phyloP scores from a whole-genome alignment of 1,284 basidiomycete genomes.

The Tranzscheliella williamsii region DNA sequence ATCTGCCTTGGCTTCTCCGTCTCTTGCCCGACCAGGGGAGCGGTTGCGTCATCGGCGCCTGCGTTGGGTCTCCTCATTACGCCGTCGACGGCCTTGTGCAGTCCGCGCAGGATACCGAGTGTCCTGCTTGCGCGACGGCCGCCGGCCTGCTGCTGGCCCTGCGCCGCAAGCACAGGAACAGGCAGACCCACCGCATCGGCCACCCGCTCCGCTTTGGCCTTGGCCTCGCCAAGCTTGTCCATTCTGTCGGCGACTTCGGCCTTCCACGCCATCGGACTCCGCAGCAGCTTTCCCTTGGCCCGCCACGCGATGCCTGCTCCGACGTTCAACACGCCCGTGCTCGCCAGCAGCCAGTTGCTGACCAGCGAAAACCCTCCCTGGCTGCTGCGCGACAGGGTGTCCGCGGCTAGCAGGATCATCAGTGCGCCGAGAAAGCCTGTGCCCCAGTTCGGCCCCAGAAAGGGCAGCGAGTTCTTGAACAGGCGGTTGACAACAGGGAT shows the following conservation, averaged over 20 bases:
- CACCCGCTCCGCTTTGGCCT: constrained; percentile 17
- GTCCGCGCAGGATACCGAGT: too few relatives aligned
- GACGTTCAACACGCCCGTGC: constrained; percentile 17
- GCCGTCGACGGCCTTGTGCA: too few relatives aligned
- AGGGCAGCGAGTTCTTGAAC: constrained; percentile 38
- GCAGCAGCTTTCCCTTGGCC: constrained; percentile 19
- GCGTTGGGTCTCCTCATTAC: too few relatives aligned
- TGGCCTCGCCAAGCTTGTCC: constrained; percentile 23
- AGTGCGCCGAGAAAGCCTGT: constrained; percentile 36
- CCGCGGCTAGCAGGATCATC: constrained; percentile 24
- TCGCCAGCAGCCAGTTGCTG: constrained; percentile 21
- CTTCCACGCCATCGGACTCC: constrained; percentile 23
- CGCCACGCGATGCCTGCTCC: constrained; percentile 16
- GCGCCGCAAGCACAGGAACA: too few relatives aligned
- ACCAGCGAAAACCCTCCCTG: constrained; percentile 11
- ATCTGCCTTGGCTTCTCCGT: too few relatives aligned
- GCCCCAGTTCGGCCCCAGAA: constrained; percentile 41
- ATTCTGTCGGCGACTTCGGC: constrained; percentile 17
- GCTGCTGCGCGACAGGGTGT: constrained; percentile 8
- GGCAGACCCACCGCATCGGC: constrained; percentile 4
- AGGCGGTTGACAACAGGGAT: constrained; percentile 17
- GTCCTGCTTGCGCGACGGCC: too few relatives aligned
- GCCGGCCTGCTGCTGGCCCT: too few relatives aligned
- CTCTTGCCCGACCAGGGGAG: too few relatives aligned
- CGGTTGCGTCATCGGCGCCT: too few relatives aligned